Evolutionary conservation across 2,329 filamentous ascomycete genomes (phyloP).

Genomic region (Epicoccum sorghinum): DNA sequence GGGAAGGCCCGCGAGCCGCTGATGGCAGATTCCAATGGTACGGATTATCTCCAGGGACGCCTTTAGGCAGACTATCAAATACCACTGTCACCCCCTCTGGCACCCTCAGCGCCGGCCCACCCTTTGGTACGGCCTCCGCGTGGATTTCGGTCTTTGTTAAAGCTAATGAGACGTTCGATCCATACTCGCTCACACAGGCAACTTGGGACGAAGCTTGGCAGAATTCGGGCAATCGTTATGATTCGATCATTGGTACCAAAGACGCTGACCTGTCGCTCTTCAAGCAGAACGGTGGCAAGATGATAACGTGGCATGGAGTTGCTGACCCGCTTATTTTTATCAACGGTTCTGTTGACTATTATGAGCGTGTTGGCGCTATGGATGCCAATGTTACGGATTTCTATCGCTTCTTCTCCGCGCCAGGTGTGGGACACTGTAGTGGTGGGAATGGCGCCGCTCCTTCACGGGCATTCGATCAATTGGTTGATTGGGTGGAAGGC

Average conservation of each 20-base stretch:
- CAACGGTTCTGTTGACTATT: background rate
- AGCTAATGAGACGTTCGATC: conserved; percentile 14
- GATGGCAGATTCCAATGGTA: conserved; percentile 23
- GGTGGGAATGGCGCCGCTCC: conserved; percentile 15
- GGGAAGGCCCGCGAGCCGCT: conserved; percentile 18
- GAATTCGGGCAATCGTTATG: background rate
- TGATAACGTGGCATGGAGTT: conserved; percentile 30
- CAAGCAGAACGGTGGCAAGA: conserved; percentile 26
- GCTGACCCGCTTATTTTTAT: background rate
- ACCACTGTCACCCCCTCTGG: conserved; percentile 17
- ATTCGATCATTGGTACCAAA: conserved; percentile 18
- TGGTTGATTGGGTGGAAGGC: conserved; percentile 24
- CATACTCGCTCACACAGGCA: conserved; percentile 7
- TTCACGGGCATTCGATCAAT: conserved; percentile 2
- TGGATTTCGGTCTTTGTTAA: conserved; percentile 24
- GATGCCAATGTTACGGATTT: background rate
- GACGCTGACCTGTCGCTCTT: conserved; percentile 20
- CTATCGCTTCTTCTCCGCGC: background rate
- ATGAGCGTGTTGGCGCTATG: background rate
- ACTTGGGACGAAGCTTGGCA: conserved; percentile 3
- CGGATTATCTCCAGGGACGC: conserved; percentile 6
- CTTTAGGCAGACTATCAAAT: conserved; percentile 3
- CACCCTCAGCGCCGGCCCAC: conserved; percentile 14
- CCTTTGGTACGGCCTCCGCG: conserved; percentile 11
- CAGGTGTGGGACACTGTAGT: conserved; percentile 13